Conservation (phyloP, 2,329 filamentous ascomycete genomes). For the Coniochaeta sp. region DNA sequence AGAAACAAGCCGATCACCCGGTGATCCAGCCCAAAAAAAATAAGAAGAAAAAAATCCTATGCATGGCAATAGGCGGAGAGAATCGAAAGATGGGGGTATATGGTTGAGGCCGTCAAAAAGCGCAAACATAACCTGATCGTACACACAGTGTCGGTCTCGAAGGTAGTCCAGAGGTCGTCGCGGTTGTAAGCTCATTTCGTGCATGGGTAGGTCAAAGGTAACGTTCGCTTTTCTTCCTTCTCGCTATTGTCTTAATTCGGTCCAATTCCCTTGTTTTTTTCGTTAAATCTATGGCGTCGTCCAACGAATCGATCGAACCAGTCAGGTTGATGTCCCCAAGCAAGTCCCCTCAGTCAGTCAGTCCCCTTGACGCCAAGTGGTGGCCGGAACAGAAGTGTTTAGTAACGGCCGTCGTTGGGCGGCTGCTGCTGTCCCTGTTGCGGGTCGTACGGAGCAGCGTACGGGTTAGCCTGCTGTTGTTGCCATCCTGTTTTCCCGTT, state of each 20-base stretch:
- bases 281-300: neutral
- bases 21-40: neutral
- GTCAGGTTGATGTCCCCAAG: neutral
- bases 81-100: conserved; percentile 3
- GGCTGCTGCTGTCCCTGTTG: conserved; percentile 29
- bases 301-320: neutral
- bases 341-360: neutral
- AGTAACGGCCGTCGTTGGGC: conserved; percentile 33
- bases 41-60: neutral
- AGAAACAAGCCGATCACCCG: neutral
- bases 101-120: conserved; percentile 5
- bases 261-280: neutral
- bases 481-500: conserved; percentile 21
- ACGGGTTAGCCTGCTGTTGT: conserved; percentile 24
- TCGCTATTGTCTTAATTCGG: conserved; percentile 1
- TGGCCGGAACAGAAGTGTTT: conserved; percentile 6
- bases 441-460: conserved; percentile 36
- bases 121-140: conserved; percentile 5
- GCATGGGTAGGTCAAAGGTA: neutral
- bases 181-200: neutral
- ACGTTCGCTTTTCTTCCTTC: neutral
- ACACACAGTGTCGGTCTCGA: conserved; percentile 1
- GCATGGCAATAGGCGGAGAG: neutral
- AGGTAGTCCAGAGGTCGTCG: neutral
- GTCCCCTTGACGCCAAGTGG: neutral